phyloP scores from a whole-genome alignment of 2,329 filamentous ascomycete species.

The Hymenoscyphus occultus region DNA sequence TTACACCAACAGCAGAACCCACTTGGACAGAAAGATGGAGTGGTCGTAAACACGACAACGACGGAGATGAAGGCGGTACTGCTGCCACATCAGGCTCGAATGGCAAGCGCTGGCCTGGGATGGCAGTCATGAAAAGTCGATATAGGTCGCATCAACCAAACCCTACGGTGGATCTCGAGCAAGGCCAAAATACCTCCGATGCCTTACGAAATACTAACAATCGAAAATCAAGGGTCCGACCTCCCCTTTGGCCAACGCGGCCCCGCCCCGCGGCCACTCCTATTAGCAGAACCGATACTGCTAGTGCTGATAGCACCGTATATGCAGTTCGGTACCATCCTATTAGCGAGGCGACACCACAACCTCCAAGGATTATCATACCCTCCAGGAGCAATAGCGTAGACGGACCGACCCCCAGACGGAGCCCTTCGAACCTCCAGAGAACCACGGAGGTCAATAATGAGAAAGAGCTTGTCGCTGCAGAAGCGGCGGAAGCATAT shows the following conservation, averaged over 20 bases:
- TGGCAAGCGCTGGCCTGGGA: slow-evolving; percentile 45
- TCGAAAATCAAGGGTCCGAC: slow-evolving; percentile 23
- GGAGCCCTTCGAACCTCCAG: slow-evolving; percentile 5
- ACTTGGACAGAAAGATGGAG: slow-evolving; percentile 36
- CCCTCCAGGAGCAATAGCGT: slow-evolving; percentile 27
- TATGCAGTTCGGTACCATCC: slow-evolving; percentile 62
- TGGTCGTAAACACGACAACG: slow-evolving; percentile 32
- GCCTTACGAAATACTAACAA: slow-evolving; percentile 16
- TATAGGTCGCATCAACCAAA: slow-evolving; percentile 24
- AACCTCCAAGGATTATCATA: slow-evolving; percentile 14
- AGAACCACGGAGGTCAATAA: neutral
- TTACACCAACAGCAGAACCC: slow-evolving; percentile 56
- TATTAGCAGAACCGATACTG: slow-evolving; percentile 59
- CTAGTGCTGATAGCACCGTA: slow-evolving; percentile 61
- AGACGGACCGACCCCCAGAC: slow-evolving; percentile 20
- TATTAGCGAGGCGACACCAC: slow-evolving; percentile 43
- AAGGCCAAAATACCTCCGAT: slow-evolving; percentile 10
- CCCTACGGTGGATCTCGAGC: slow-evolving; percentile 26
- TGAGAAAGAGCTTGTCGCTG: slow-evolving; percentile 20
- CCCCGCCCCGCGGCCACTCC: slow-evolving; percentile 55
- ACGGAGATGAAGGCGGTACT: slow-evolving; percentile 18
- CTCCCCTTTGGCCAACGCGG: slow-evolving; percentile 49
- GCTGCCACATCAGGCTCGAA: slow-evolving; percentile 26
- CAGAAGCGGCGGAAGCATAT: slow-evolving; percentile 21
- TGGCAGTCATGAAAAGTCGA: slow-evolving; percentile 30